These are phyloP conservation scores for Trametes sp. DNA, from an alignment of 1,284 basidiomycete species.

Conservation along the genomic window DNA sequence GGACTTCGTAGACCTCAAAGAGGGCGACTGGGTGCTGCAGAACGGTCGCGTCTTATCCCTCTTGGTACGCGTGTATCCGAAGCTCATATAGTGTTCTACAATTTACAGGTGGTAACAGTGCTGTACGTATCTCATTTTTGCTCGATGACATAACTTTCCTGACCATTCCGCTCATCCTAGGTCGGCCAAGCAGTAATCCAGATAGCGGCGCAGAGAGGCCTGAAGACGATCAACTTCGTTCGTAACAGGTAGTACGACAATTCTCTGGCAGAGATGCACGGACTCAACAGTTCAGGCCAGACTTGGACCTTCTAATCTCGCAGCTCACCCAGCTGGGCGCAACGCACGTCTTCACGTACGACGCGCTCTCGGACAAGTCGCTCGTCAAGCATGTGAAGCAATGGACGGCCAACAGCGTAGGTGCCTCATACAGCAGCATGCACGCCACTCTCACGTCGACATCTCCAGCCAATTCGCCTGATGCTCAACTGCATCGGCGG, in stretches of 20 bases:
- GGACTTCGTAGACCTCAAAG: conserved; percentile 67
- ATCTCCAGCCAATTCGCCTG: conserved; percentile 60
- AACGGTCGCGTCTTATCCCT: conserved; percentile 57
- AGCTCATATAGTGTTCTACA: not conserved
- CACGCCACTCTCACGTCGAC: not conserved
- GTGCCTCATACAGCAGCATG: not conserved
- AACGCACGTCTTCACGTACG: conserved; percentile 77
- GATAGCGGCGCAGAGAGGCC: conserved; percentile 70
- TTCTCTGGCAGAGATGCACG: not conserved
- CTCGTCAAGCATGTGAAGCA: conserved; percentile 59
- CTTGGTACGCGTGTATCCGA: not conserved
- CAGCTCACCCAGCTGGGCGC: conserved; percentile 70
- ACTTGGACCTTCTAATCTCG: conserved; percentile 57
- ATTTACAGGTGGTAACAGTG: conserved; percentile 69
- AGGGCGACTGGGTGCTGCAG: conserved; percentile 81
- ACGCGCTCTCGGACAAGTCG: conserved; percentile 66
- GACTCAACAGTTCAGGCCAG: conserved; percentile 48
- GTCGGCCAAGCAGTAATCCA: conserved; percentile 85
- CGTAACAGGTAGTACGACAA: conserved; percentile 61
- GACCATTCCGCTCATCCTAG: conserved; percentile 44
- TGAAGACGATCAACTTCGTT: conserved; percentile 83
- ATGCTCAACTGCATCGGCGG: conserved; percentile 86
- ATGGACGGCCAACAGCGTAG: conserved; percentile 66
- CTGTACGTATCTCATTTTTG: conserved; percentile 54
- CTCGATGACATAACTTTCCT: not conserved